A percentile compares a stretch with the other conserved stretches of the same genome.
These are phyloP conservation scores for Bothriochloa decipiens DNA, from an alignment of 176 grass and related monocot species.

Conservation along the genomic window DNA sequence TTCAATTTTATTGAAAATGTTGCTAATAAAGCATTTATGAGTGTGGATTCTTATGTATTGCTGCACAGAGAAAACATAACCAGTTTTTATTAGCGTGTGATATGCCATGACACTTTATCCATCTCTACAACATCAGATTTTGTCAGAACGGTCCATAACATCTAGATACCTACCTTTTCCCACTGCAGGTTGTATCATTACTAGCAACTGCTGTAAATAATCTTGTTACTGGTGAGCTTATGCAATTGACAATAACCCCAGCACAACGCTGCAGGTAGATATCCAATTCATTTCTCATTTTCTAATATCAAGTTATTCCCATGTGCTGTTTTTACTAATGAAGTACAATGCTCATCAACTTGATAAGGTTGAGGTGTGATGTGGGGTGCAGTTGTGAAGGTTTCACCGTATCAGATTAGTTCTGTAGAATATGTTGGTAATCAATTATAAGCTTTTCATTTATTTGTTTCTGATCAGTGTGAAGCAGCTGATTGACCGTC, in stretches of 20 bases:
- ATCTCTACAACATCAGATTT: slow-evolving; percentile 4
- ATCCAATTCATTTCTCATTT: background rate
- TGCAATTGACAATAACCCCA: slow-evolving; percentile 73
- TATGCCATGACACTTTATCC: slow-evolving; percentile 9
- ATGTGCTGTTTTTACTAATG: background rate
- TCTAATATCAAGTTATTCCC: background rate
- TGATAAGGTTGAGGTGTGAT: slow-evolving; percentile 4
- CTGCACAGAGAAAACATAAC: background rate
- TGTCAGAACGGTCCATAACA: background rate
- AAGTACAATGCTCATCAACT: background rate
- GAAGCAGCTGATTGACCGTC: background rate
- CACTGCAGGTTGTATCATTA: slow-evolving; percentile 65
- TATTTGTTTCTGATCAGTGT: background rate
- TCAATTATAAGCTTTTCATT: background rate
- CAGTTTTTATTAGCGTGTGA: background rate
- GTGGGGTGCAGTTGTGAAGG: background rate
- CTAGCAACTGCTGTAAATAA: slow-evolving; percentile 70
- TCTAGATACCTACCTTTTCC: background rate
- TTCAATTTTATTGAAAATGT: background rate
- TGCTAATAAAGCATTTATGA: background rate
- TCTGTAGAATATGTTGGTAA: background rate
- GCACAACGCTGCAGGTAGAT: slow-evolving; percentile 71
- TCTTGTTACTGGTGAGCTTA: slow-evolving; percentile 84
- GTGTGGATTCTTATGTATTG: background rate
- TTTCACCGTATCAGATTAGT: background rate